These are phyloP conservation scores for Orbilia oligospora DNA, from an alignment of 2,329 filamentous ascomycete species.

Conservation along the genomic window DNA sequence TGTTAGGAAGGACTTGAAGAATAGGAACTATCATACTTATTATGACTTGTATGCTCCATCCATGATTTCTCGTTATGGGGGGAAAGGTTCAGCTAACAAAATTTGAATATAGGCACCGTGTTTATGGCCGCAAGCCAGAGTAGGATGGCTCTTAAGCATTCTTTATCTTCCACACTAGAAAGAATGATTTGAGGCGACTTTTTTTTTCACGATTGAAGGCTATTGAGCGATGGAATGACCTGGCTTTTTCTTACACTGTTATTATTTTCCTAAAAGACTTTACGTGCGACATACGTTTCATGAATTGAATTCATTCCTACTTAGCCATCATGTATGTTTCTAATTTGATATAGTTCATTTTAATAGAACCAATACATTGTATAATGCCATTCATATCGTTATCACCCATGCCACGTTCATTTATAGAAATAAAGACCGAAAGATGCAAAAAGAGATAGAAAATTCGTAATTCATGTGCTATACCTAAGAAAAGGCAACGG, in stretches of 20 bases:
- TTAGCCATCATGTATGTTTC: slow-evolving; percentile 11
- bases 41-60: slow-evolving; percentile 67
- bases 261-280: neutral
- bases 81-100: neutral
- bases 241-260: neutral
- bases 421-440: neutral
- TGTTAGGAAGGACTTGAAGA: slow-evolving; percentile 61
- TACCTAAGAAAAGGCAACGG: slow-evolving; percentile 2
- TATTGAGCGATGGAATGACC: slow-evolving; percentile 8
- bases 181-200: neutral
- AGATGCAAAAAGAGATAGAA: neutral
- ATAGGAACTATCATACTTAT: slow-evolving; percentile 57
- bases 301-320: neutral
- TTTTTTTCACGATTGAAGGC: neutral
- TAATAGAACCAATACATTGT: slow-evolving; percentile 21
- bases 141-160: neutral
- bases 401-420: neutral
- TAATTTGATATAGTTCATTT: slow-evolving; percentile 6
- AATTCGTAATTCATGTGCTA: slow-evolving; percentile 20
- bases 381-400: neutral
- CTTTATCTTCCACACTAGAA: neutral
- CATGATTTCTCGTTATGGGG: neutral
- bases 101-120: slow-evolving; percentile 21
- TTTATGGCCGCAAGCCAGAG: slow-evolving; percentile 46
- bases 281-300: neutral